phyloP scores from a whole-genome alignment of 192 early-diverging fungal genomes.

The Thamnidium elegans region DNA sequence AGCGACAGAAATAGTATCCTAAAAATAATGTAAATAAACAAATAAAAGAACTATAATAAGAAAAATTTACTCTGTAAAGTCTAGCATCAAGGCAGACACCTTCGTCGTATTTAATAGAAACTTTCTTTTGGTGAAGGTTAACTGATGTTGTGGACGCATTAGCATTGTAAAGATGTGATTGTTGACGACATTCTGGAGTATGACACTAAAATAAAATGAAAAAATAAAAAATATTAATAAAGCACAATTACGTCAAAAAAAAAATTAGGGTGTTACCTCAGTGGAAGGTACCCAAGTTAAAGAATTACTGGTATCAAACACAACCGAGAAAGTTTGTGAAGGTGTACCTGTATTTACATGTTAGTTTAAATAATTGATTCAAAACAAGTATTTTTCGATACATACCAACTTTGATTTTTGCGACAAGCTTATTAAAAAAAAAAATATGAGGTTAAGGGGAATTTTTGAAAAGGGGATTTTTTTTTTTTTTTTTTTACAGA shows the following conservation, averaged over 20 bases:
- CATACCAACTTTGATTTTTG: slow-evolving; percentile 29
- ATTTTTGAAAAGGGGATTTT: background rate
- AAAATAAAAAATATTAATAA: background rate
- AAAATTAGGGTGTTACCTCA: slow-evolving; percentile 9
- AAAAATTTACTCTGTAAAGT: slow-evolving; percentile 24
- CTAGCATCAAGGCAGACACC: slow-evolving; percentile 27
- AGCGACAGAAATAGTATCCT: slow-evolving; percentile 29
- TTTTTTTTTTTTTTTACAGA: no score
- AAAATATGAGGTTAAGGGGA: slow-evolving; percentile 12
- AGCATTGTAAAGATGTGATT: slow-evolving; percentile 14
- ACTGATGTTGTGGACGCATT: slow-evolving; percentile 21
- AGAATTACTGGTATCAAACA: slow-evolving; percentile 32
- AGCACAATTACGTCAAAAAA: background rate
- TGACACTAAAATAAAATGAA: slow-evolving; percentile 22
- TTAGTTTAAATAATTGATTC: background rate
- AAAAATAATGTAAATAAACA: slow-evolving; percentile 4
- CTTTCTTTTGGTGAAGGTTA: slow-evolving; percentile 16
- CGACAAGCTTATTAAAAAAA: slow-evolving; percentile 15
- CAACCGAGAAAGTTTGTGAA: slow-evolving; percentile 27
- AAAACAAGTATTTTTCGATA: background rate
- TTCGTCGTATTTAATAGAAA: slow-evolving; percentile 24
- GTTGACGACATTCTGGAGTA: slow-evolving; percentile 12
- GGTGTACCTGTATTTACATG: slow-evolving; percentile 24
- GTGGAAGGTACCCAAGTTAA: slow-evolving; percentile 32
- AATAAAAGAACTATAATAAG: background rate